Conservation (phyloP, 345 rosid genomes). For the Dipteronia dyeriana region DNA sequence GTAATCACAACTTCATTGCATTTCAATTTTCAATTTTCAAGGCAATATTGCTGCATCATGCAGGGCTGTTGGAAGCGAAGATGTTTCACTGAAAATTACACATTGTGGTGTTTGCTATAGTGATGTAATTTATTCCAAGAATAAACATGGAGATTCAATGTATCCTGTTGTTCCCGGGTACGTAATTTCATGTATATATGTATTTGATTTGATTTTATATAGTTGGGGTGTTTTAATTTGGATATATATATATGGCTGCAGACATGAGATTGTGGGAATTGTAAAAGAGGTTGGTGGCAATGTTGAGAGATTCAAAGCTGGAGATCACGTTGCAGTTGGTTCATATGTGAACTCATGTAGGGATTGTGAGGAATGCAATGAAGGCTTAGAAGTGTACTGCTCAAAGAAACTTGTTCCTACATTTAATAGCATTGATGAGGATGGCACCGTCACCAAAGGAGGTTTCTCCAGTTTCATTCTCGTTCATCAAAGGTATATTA, state of each 20-base stretch:
- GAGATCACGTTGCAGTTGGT: conserved; percentile 43
- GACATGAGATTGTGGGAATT: conserved; percentile 44
- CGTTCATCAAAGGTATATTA: conserved; percentile 30
- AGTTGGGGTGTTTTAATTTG: no score
- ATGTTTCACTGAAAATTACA: conserved; percentile 34
- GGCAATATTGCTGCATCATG: not conserved
- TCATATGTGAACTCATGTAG: conserved; percentile 32
- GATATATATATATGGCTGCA: not conserved
- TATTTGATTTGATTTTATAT: not conserved
- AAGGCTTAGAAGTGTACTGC: conserved; percentile 31
- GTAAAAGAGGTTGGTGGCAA: conserved; percentile 32
- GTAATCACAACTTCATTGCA: no score
- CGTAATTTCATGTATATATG: not conserved
- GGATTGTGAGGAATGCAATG: conserved; percentile 36
- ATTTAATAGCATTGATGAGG: conserved; percentile 35
- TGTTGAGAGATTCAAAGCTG: conserved; percentile 26
- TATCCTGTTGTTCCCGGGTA: conserved; percentile 44
- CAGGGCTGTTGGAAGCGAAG: conserved; percentile 32
- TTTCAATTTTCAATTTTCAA: no score
- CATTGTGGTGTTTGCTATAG: conserved; percentile 44
- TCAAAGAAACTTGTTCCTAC: conserved; percentile 32
- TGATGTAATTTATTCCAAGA: conserved; percentile 31
- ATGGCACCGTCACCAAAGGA: conserved; percentile 45
- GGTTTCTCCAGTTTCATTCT: conserved; percentile 44
- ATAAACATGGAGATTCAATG: conserved; percentile 23